These are phyloP conservation scores for Talinum fruticosum DNA, from an alignment of 148 eudicot genomes.

Conservation along the genomic window DNA sequence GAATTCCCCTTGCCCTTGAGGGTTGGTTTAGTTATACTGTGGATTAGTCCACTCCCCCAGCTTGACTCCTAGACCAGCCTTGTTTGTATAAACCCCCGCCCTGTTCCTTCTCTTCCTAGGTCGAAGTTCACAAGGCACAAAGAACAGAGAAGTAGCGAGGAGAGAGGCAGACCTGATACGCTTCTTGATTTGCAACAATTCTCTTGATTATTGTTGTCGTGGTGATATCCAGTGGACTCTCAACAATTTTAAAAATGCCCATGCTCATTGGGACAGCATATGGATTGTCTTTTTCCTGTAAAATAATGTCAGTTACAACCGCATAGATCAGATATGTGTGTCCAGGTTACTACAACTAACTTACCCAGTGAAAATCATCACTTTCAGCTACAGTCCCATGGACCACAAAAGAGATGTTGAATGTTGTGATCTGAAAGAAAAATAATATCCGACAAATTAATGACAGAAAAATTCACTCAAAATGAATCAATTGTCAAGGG, in stretches of 20 bases:
- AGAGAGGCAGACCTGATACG: conserved; percentile 62
- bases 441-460: not conserved
- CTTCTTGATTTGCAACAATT: conserved; percentile 91
- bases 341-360: not conserved
- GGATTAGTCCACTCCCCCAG: no score
- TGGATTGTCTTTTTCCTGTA: conserved; percentile 73
- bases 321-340: not conserved
- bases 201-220: conserved; percentile 88
- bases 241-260: conserved; percentile 68
- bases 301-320: conserved; percentile 15
- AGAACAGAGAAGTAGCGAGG: not conserved
- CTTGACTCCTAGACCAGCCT: no score
- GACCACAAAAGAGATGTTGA: conserved; percentile 85
- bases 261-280: conserved; percentile 73
- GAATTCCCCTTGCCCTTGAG: no score
- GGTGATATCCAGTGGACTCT: conserved; percentile 87
- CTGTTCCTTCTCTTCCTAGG: not conserved
- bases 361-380: conserved; percentile 65
- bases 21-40: no score
- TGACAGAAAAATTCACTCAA: not conserved
- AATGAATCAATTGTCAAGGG: not conserved
- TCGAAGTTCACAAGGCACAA: not conserved
- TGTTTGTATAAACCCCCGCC: not conserved
- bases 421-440: conserved; percentile 78
- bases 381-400: conserved; percentile 92